Evolutionary conservation across 495 filamentous ascomycete genomes (phyloP).

Genomic region (Tetracladium marchalianum): DNA sequence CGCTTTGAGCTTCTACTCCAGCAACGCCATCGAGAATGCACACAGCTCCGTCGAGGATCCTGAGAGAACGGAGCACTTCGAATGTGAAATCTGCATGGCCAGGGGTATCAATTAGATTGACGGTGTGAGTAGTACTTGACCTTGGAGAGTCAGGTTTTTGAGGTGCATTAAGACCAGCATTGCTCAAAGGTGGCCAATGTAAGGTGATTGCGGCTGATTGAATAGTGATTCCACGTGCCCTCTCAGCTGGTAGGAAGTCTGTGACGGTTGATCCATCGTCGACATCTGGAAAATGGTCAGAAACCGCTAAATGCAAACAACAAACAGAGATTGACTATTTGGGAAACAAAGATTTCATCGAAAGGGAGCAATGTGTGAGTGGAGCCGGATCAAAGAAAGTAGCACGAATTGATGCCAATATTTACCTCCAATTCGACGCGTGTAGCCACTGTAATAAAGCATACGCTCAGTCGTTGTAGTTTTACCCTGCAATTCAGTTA

Average conservation of each 20-base stretch:
- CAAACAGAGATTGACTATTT: not conserved
- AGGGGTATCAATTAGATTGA: constrained; percentile 96
- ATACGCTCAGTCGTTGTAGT: constrained; percentile 99
- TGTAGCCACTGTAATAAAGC: constrained; percentile 94
- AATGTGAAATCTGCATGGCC: constrained; percentile 98
- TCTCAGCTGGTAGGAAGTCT: constrained; percentile 92
- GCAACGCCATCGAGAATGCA: constrained; percentile 96
- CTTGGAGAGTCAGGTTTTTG: constrained; percentile 27
- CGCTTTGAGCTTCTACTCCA: constrained; percentile 95
- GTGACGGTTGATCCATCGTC: constrained; percentile 96
- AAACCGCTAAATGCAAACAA: not conserved
- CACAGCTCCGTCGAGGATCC: constrained; percentile 88
- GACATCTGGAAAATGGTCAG: constrained; percentile 50
- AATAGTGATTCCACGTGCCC: constrained; percentile 91
- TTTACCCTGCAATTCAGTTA: constrained; percentile 56
- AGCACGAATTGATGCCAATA: not conserved
- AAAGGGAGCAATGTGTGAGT: too few relatives aligned
- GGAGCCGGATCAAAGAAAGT: not conserved
- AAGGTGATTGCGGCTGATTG: constrained; percentile 97
- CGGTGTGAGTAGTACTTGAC: constrained; percentile 47
- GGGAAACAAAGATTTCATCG: not conserved
- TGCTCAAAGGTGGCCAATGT: constrained; percentile 49
- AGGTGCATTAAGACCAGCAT: constrained; percentile 11
- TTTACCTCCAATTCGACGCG: constrained; percentile 71
- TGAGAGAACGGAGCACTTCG: constrained; percentile 86